Evolutionary conservation across 2,329 filamentous ascomycete genomes (phyloP), one percentile per base, ranked within the genome.

Genomic region (Byssochlamys sp.): DNA sequence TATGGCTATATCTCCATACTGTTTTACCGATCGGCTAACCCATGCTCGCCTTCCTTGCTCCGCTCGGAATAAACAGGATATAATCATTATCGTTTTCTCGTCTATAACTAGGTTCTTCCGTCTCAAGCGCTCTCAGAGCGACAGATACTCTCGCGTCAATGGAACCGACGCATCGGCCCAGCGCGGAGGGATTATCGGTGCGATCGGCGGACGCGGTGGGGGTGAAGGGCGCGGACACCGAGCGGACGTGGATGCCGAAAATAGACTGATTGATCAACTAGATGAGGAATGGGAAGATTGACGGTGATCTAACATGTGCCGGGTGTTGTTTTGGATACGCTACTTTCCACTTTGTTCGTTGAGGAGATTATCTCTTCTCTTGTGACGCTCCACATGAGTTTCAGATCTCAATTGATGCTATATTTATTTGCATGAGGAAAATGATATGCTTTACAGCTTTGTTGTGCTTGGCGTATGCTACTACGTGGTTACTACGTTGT

Each of bases 221-320:
- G 55, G 39, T 24, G 56, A 53, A 33, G 75, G 76, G 35, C 70
- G 71, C 39, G 68, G 72, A 31, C 68, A 76, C 53, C 71, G 73
- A 10, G 71, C 77, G 26, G 75, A 77, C 53, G 74, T 82, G 5
- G 92, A 96, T 59, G 91, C 91, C 57, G 94, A 97, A 75, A 96
- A 97, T 73, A 80, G 91, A 61, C 76, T 97, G 65, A 97, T 99
- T 71, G 92, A 97, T 72, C 90, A 96, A 73, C 79, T 96, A 59
- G 94, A 97, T 67, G 92, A 97, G 72, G 91, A 96, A 71, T 97
- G 92, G 92, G 91, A 96, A 65, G 91, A 96, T 63, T 77, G 39
- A 45, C 7, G 9, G n/a, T 19, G n/a, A 45, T 45, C 39, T 19
- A 19, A 19, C 14, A 4, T 19, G 39, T 19, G 19, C 19, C 19